Percentiles rank a stretch among this genome's conserved stretches.
These are phyloP conservation scores for Cladosporium sp. DNA, from an alignment of 2,329 filamentous ascomycete genomes.

Conservation along the genomic window DNA sequence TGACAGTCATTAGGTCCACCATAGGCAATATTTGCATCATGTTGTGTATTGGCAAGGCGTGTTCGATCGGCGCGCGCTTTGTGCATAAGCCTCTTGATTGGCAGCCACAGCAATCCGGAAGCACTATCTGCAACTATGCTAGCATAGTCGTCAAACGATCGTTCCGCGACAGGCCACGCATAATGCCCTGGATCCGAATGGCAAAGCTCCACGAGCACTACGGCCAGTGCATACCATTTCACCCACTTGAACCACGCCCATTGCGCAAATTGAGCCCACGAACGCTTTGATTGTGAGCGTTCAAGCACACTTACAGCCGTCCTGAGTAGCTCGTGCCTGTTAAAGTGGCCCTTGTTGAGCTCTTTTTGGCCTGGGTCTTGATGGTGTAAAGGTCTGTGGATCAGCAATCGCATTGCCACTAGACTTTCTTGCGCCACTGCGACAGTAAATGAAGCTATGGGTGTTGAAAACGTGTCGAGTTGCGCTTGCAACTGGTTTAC, in stretches of 20 bases:
- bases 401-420: neutral
- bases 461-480: neutral
- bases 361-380: neutral
- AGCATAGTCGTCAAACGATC: neutral
- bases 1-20: too few relatives aligned
- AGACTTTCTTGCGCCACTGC: neutral
- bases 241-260: constrained; percentile 3
- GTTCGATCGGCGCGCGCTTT: neutral
- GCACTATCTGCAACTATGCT: neutral
- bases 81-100: neutral
- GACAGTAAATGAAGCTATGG: neutral
- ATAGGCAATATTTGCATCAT: too few relatives aligned
- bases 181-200: neutral
- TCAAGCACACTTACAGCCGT: neutral
- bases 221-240: neutral
- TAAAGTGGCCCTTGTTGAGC: neutral
- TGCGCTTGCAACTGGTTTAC: neutral
- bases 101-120: neutral
- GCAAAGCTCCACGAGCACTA: neutral
- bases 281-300: neutral
- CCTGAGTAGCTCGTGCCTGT: neutral
- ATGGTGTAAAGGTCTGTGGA: neutral
- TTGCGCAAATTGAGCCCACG: neutral
- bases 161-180: neutral
- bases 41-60: too few relatives aligned